A percentile compares a stretch with the other conserved stretches of the same genome.
phyloP scores from a whole-genome alignment of 495 filamentous ascomycete genomes.

The Penicillium paxilli region DNA sequence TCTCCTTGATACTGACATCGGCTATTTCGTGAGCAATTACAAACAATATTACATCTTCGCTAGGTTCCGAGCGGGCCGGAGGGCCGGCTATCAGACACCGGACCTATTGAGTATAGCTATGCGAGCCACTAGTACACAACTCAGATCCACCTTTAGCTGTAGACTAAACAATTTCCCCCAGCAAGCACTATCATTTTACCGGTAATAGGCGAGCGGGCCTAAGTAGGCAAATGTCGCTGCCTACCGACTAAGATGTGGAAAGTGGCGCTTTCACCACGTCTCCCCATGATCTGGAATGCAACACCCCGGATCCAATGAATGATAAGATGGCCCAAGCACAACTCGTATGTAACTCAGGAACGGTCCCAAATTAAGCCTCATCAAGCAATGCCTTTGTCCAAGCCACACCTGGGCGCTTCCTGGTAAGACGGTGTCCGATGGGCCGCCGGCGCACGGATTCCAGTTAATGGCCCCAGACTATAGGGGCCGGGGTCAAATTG shows the following conservation, averaged over 20 bases:
- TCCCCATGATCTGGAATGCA: background rate
- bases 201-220: no score
- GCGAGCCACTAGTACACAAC: no score
- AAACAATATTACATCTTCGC: no score
- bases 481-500: background rate
- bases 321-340: background rate
- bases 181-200: no score
- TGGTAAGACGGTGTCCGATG: background rate
- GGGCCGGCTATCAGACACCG: no score
- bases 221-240: background rate
- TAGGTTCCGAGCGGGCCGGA: no score
- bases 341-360: background rate
- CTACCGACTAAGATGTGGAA: background rate
- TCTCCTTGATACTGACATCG: no score
- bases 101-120: no score
- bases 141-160: no score
- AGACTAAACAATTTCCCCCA: no score
- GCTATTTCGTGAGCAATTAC: no score
- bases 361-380: background rate
- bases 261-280: background rate
- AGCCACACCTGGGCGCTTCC: background rate
- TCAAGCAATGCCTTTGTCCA: background rate
- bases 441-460: background rate
- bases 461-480: background rate
- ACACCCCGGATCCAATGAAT: background rate